phyloP scores from a whole-genome alignment of 148 eudicot species.

The Talinum fruticosum region DNA sequence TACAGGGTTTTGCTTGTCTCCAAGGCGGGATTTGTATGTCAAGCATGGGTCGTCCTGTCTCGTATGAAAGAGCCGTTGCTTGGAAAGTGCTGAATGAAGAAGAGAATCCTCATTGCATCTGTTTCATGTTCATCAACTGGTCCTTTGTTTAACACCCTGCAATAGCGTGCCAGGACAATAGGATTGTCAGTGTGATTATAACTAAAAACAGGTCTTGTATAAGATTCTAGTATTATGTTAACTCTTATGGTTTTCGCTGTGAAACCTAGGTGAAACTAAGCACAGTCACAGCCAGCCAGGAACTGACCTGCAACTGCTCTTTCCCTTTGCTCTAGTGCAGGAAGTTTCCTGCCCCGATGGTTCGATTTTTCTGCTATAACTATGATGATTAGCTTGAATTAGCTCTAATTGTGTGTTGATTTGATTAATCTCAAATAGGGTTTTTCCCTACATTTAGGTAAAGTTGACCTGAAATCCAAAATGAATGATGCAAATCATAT shows the following conservation, averaged over 20 bases:
- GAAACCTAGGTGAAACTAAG: conserved; percentile 15
- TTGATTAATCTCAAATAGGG: too few relatives aligned
- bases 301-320: conserved; percentile 24
- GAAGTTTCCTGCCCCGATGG: not conserved
- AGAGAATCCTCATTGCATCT: conserved; percentile 80
- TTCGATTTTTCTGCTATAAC: not conserved
- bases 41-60: conserved; percentile 80
- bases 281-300: conserved; percentile 12
- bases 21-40: conserved; percentile 86
- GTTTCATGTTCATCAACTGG: conserved; percentile 89
- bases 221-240: conserved; percentile 10
- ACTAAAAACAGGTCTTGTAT: not conserved
- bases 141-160: conserved; percentile 53
- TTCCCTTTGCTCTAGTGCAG: not conserved
- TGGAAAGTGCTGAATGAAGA: conserved; percentile 90
- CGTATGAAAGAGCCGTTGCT: conserved; percentile 84
- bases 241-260: not conserved
- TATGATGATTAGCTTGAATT: not conserved
- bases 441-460: too few relatives aligned
- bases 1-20: conserved; percentile 76
- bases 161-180: conserved; percentile 2
- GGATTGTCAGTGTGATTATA: conserved; percentile 5
- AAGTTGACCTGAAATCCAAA: too few relatives aligned
- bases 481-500: too few relatives aligned
- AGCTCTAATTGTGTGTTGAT: not conserved